Conservation (phyloP, 2,329 filamentous ascomycete genomes). For the Ramularia collo-cygni region DNA sequence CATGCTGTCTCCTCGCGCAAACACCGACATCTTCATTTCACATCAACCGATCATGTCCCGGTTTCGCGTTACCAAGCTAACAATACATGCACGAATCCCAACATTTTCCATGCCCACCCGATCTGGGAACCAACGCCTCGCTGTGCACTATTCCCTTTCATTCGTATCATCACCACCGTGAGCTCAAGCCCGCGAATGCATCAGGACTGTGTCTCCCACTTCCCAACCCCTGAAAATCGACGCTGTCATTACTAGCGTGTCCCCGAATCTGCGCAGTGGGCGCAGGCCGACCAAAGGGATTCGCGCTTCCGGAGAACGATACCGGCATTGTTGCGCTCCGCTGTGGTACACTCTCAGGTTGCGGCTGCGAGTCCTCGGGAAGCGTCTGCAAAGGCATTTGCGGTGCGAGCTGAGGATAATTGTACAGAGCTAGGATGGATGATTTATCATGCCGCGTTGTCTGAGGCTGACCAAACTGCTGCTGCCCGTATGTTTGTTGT, state of each 20-base stretch:
- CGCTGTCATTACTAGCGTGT: constrained; percentile 62
- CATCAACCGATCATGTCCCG: no score
- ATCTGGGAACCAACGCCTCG: no score
- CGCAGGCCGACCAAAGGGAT: constrained; percentile 27
- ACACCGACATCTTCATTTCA: no score
- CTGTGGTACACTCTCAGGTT: constrained; percentile 21
- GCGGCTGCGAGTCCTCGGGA: constrained; percentile 27
- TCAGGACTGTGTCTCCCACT: constrained; percentile 69
- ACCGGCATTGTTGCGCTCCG: constrained; percentile 35
- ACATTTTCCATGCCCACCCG: no score
- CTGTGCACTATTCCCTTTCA: no score
- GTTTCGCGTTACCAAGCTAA: no score
- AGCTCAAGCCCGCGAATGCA: constrained; percentile 69
- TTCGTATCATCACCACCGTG: constrained; percentile 31
- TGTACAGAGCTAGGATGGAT: constrained; percentile 70
- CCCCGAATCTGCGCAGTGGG: constrained; percentile 23
- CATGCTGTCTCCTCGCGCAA: no score
- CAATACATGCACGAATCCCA: no score
- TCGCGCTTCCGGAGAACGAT: constrained; percentile 20
- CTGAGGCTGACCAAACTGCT: constrained; percentile 25
- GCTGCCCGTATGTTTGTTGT: constrained; percentile 32
- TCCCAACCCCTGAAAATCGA: constrained; percentile 55
- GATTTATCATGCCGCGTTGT: constrained; percentile 58
- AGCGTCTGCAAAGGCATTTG: constrained; percentile 33
- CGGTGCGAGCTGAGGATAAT: constrained; percentile 50